phyloP scores from a whole-genome alignment of 176 grass and related monocot species.

The Canna indica region DNA sequence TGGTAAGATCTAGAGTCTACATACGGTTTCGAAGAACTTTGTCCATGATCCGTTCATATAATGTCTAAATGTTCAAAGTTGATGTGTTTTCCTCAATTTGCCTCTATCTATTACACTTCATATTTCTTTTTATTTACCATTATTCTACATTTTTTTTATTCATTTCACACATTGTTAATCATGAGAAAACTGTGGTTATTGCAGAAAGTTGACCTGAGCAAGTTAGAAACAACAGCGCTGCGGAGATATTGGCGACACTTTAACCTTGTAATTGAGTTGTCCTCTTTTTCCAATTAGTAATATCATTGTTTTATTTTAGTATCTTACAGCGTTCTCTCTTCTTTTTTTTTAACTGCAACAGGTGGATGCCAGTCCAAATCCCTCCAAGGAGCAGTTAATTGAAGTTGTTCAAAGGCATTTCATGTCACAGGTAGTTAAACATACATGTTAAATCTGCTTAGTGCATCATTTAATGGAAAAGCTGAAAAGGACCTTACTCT shows the following conservation, averaged over 20 bases:
- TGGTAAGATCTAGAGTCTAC: not conserved
- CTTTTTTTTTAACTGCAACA: not conserved
- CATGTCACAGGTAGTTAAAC: not conserved
- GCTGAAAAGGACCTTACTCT: not conserved
- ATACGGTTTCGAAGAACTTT: not conserved
- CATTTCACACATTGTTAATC: not conserved
- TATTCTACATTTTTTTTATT: not conserved
- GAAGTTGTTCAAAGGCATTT: conserved; percentile 1
- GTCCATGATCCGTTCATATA: not conserved
- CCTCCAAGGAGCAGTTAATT: conserved; percentile 4
- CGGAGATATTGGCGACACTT: not conserved
- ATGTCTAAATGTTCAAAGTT: not conserved
- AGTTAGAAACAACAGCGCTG: conserved; percentile 10
- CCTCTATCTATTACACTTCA: not conserved
- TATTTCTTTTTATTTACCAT: not conserved
- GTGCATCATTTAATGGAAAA: not conserved
- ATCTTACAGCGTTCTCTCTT: not conserved
- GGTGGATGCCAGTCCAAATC: conserved; percentile 11
- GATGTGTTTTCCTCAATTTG: too few relatives aligned
- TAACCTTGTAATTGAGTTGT: conserved; percentile 28
- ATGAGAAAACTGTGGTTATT: not conserved
- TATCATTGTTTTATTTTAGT: not conserved
- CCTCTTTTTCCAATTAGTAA: too few relatives aligned
- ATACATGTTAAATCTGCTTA: not conserved
- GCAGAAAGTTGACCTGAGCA: conserved; percentile 34